Evolutionary conservation across 129 eudicot genomes (phyloP), one percentile per base, ranked within the genome.

Genomic region (Apium graveolens): DNA sequence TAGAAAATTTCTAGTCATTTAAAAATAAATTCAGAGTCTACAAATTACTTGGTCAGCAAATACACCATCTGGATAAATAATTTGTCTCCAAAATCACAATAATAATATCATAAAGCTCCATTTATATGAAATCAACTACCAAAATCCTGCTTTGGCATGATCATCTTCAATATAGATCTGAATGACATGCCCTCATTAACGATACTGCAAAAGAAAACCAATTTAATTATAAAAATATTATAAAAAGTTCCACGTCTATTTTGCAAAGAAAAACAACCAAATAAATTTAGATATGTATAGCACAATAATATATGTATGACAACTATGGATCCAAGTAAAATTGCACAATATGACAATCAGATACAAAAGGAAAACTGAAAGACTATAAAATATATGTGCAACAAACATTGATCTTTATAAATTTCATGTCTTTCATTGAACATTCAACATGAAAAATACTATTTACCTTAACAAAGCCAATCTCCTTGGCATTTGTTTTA

Each of bases 401-500:
- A 49, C 24, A 49, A 49, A 3, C 57, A 35, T 16, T 1, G 1
- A 7, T 48, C 18, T 46, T 16, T 6, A 4, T 4, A 48, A 48
- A 20, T 20, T 5, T 49, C 7, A 20, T 21, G 26, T 21, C 11
- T 51, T 20, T 7, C 1, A 51, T 21, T 51, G 29, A 53, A 53
- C 62, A 21, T 53, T 53, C 11, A 21, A 21, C 62, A 5, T 20
- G 9, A 60, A 60, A 24, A 11, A 60, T 20, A 17, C 31, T 24
- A 31, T 38, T 55, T 74, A 88, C 91, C 91, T 88, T 88, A 55
- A 88, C 86, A 76, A 88, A 88, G 65, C 91, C 91, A 45, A 88
- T 88, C 65, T 88, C 87, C 86, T 88, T 88, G 24, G 91, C 91
- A 44, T 88, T 88, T 78, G 87, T 85, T 81, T 85, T 88, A 77